Percentiles rank a stretch among this genome's conserved stretches.
These are phyloP conservation scores for Globisporangium mamillatum DNA, from an alignment of 352 stramenopile species.

Conservation along the genomic window DNA sequence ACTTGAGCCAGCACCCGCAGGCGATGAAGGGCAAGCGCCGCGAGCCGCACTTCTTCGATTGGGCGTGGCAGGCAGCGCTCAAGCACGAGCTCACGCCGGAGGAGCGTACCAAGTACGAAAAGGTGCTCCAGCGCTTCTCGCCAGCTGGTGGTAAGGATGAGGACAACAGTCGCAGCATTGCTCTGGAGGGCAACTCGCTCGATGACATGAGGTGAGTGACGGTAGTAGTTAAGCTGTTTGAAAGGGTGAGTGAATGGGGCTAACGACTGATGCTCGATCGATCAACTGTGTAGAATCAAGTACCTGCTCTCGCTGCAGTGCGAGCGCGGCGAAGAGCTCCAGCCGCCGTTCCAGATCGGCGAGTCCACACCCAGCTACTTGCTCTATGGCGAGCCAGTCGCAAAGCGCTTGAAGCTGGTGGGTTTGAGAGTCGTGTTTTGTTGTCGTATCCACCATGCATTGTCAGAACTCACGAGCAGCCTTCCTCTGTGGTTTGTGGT, in stretches of 20 bases:
- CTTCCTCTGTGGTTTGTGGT: too few species aligned
- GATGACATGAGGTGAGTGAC: constrained; percentile 40
- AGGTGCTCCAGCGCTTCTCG: constrained; percentile 25
- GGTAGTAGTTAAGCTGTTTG: background rate
- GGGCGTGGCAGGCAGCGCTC: constrained; percentile 39
- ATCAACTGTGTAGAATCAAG: constrained; percentile 35
- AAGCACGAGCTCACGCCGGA: constrained; percentile 25
- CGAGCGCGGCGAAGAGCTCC: constrained; percentile 21
- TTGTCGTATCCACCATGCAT: constrained; percentile 30
- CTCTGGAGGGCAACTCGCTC: constrained; percentile 29
- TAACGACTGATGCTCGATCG: constrained; percentile 4
- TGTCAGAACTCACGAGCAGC: too few species aligned
- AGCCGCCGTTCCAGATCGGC: constrained; percentile 80
- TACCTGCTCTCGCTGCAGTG: constrained; percentile 52
- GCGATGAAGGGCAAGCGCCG: constrained; percentile 65
- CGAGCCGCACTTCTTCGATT: constrained; percentile 69
- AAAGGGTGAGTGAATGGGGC: background rate
- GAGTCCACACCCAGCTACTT: constrained; percentile 86
- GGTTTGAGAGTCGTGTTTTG: constrained; percentile 47
- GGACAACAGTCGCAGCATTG: constrained; percentile 1
- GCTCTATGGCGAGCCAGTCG: constrained; percentile 53
- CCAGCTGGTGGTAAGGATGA: background rate
- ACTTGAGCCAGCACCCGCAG: constrained; percentile 85
- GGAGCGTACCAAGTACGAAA: constrained; percentile 24
- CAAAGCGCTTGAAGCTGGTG: constrained; percentile 37